phyloP scores from a whole-genome alignment of 2,329 filamentous ascomycete genomes.

The Verticillium tricorpus region DNA sequence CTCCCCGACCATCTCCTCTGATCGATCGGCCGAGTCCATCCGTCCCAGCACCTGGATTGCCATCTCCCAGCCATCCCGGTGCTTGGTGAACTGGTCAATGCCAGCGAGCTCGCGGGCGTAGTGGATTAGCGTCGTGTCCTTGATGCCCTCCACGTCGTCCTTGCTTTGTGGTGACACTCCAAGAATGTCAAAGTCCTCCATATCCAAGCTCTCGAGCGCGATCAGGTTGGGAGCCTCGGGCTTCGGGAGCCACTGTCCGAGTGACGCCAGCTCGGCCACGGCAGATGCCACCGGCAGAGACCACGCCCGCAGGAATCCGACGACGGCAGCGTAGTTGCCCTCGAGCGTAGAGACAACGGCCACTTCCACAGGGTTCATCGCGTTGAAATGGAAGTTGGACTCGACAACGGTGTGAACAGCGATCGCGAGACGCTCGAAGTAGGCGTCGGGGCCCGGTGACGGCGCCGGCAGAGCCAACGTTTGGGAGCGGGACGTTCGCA shows the following conservation, averaged over 20 bases:
- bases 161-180: constrained; percentile 58
- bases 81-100: constrained; percentile 42
- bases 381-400: constrained; percentile 73
- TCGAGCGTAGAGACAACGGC: constrained; percentile 79
- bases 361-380: constrained; percentile 71
- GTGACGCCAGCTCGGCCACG: constrained; percentile 77
- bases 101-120: constrained; percentile 69
- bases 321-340: constrained; percentile 70
- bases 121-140: constrained; percentile 71
- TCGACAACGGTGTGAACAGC: constrained; percentile 65
- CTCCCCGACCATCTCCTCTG: constrained; percentile 69
- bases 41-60: constrained; percentile 78
- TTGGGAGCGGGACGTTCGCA: constrained; percentile 35
- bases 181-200: constrained; percentile 80
- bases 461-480: constrained; percentile 29
- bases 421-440: constrained; percentile 67
- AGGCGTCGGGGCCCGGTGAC: constrained; percentile 57
- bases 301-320: constrained; percentile 72
- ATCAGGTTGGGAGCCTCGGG: constrained; percentile 48
- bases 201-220: constrained; percentile 64
- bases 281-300: constrained; percentile 75
- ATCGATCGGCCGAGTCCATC: constrained; percentile 67
- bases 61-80: constrained; percentile 80
- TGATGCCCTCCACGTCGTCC: constrained; percentile 60
- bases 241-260: constrained; percentile 75